Base-by-base conservation (phyloP, 1,284 basidiomycete genomes). In the Phlebopus sp. region DNA sequence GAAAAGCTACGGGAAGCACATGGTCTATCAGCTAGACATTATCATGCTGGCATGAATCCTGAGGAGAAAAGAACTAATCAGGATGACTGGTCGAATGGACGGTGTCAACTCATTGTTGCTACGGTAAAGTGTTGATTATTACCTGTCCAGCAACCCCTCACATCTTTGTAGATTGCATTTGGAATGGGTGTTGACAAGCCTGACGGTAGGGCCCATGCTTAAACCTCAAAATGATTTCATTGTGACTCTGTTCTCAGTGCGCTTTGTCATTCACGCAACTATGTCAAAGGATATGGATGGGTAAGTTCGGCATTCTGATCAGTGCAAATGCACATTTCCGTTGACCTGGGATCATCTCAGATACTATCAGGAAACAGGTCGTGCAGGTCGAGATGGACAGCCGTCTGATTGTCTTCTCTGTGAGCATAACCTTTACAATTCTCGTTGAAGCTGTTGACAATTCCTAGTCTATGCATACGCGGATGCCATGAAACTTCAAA, bases 131-230 rank as follows among this genome's bases (percentile, higher is more conserved):
- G 27, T 49, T 42, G 21, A 50, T 29, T 50, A n/a, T 9, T 27
- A 13, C 10, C 15, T 42, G 49, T 4, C 18, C 47, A 49, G 38
- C 46, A 58, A 50, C 56, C 7, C 31, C 49, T 55, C 31, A 54
- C 18, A 7, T 15, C 48, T 18, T 17, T 21, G 38, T 43, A 87
- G 84, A 78, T 92, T 55, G 92, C 92, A 0, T 98, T 98, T 64
- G 96, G 96, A 8, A 97, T 99, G 96, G 96, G 95, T 14, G 95
- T 98, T 51, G 94, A 98, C 70, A 97, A 97, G 64, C 70, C 84
- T 0, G 80, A 92, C 57, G 82, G 82, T 84, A 58, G 47, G 74
- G 50, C 30, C 13, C 7, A 14, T 1, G 5, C 11, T 14, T 34
- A 17, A n/a, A 6, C 4, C 4, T 19, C 15, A 8, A n/a, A 37